Evolutionary conservation across 2,329 filamentous ascomycete genomes (phyloP).

Genomic region (Trichocomaceae sp.): DNA sequence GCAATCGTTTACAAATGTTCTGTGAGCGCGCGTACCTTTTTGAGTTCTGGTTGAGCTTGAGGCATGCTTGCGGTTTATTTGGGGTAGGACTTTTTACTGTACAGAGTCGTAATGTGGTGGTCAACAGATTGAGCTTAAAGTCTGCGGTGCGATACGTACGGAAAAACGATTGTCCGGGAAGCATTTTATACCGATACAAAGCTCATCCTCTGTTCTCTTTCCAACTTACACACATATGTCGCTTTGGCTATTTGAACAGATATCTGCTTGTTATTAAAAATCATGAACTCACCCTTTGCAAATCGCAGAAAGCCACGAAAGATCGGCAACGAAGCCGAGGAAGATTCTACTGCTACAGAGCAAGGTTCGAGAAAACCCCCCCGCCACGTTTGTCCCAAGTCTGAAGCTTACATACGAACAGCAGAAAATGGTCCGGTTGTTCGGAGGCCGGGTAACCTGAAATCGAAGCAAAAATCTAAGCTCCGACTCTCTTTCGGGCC

Average conservation of each 20-base stretch:
- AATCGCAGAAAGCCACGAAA: slow-evolving; percentile 65
- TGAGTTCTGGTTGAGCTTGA: slow-evolving; percentile 96
- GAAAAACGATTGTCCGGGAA: slow-evolving; percentile 31
- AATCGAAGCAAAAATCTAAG: slow-evolving; percentile 63
- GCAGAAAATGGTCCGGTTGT: slow-evolving; percentile 45
- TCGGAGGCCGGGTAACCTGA: slow-evolving; percentile 45
- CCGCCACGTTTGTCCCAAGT: slow-evolving; percentile 2
- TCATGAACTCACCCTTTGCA: slow-evolving; percentile 54
- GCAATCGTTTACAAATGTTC: neutral
- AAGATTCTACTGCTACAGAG: slow-evolving; percentile 24
- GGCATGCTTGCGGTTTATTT: slow-evolving; percentile 62
- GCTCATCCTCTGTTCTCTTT: neutral
- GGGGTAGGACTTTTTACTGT: slow-evolving; percentile 20
- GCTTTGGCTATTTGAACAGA: neutral
- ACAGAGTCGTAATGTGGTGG: slow-evolving; percentile 13
- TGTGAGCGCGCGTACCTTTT: slow-evolving; percentile 62
- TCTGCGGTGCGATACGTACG: slow-evolving; percentile 23
- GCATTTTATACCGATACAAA: slow-evolving; percentile 19
- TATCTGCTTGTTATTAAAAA: slow-evolving; percentile 7
- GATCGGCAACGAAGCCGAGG: slow-evolving; percentile 62
- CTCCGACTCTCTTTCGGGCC: slow-evolving; percentile 72
- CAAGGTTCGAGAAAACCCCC: slow-evolving; percentile 42
- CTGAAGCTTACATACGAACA: slow-evolving; percentile 9
- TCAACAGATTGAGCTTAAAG: neutral
- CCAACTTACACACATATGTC: neutral